These are phyloP conservation scores for Lentinula aciculospora DNA, from an alignment of 768 basidiomycete genomes.

Conservation along the genomic window DNA sequence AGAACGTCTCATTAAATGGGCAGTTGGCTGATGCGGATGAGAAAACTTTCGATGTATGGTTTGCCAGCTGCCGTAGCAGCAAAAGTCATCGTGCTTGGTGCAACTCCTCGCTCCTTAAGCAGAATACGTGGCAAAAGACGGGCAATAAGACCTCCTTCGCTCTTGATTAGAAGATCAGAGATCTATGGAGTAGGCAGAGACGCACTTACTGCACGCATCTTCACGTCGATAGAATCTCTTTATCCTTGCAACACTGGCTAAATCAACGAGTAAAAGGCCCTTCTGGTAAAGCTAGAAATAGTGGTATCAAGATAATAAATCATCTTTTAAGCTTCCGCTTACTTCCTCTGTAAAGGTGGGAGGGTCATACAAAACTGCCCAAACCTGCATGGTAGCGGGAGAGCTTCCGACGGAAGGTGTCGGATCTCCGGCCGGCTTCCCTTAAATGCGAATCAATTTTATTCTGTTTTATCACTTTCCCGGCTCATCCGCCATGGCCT, in stretches of 20 bases:
- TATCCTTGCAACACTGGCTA: slow-evolving; percentile 49
- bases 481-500: slow-evolving; percentile 5
- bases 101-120: slow-evolving; percentile 52
- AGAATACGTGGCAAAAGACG: slow-evolving; percentile 65
- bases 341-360: slow-evolving; percentile 28
- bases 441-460: slow-evolving; percentile 1
- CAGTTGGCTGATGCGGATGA: not conserved
- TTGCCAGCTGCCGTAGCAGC: slow-evolving; percentile 59
- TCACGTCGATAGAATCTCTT: slow-evolving; percentile 63
- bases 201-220: slow-evolving; percentile 66
- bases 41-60: slow-evolving; percentile 61
- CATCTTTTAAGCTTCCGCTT: not conserved
- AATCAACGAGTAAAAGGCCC: slow-evolving; percentile 54
- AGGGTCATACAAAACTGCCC: slow-evolving; percentile 38
- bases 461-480: slow-evolving; percentile 3
- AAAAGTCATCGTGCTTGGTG: slow-evolving; percentile 43
- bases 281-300: slow-evolving; percentile 52
- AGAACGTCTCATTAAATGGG: slow-evolving; percentile 6
- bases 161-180: not conserved
- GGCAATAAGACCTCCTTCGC: slow-evolving; percentile 69
- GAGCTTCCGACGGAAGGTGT: slow-evolving; percentile 8
- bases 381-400: slow-evolving; percentile 46
- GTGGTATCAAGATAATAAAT: not conserved
- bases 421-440: not conserved
- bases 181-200: not conserved